Conservation (phyloP, 129 eudicot genomes). For the Arctium minus region DNA sequence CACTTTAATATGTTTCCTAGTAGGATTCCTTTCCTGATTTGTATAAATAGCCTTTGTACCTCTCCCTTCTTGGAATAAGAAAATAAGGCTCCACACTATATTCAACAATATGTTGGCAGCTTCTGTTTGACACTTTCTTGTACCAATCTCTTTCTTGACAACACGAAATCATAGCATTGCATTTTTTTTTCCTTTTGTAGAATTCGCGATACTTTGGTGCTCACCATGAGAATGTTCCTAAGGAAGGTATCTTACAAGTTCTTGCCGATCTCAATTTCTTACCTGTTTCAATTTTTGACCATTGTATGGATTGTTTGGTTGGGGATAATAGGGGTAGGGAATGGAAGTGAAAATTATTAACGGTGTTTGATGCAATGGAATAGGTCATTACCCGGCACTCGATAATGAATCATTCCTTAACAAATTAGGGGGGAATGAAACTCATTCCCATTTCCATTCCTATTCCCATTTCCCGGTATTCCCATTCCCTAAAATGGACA, state of each 20-base stretch:
- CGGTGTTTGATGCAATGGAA: background rate
- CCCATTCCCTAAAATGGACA: background rate
- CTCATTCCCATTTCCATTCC: background rate
- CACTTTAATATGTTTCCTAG: no score
- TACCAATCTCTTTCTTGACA: background rate
- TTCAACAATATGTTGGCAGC: background rate
- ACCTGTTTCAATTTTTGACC: background rate
- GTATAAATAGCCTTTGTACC: no score
- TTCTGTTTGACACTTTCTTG: background rate
- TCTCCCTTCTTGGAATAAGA: no score
- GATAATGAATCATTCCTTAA: background rate
- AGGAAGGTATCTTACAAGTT: conserved; percentile 64
- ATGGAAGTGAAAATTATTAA: background rate
- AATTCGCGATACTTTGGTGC: conserved; percentile 78
- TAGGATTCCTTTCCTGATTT: no score
- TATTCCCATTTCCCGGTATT: background rate
- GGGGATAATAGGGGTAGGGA: background rate
- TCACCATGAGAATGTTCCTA: conserved; percentile 91
- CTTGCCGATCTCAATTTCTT: conserved; percentile 9
- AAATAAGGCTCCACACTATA: no score
- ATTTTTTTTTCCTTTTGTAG: conserved; percentile 32
- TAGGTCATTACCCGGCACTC: background rate
- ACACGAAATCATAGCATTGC: background rate
- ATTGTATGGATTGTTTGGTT: background rate
- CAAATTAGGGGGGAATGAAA: background rate